phyloP scores from a whole-genome alignment of 164 flowering plant species.

The Aristolochia fimbriata region DNA sequence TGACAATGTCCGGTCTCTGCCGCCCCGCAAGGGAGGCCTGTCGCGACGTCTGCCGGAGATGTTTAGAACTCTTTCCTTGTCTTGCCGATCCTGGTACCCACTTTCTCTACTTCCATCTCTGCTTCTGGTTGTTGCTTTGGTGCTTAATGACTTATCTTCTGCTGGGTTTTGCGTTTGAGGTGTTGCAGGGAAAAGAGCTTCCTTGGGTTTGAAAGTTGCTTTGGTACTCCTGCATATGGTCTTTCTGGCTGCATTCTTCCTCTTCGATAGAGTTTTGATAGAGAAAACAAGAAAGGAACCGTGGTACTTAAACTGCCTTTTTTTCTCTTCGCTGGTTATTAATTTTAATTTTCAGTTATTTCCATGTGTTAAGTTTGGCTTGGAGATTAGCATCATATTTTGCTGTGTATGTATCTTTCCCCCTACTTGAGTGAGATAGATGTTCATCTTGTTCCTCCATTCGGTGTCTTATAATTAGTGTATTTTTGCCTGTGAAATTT shows the following conservation, averaged over 20 bases:
- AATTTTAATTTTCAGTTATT: not conserved
- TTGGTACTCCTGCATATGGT: constrained; percentile 63
- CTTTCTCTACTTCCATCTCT: not conserved
- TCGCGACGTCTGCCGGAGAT: constrained; percentile 20
- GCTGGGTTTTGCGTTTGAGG: not conserved
- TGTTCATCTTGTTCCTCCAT: not conserved
- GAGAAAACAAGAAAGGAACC: constrained; percentile 41
- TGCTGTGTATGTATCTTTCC: not conserved
- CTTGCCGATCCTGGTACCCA: constrained; percentile 73
- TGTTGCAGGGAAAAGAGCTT: constrained; percentile 62
- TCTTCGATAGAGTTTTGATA: constrained; percentile 51
- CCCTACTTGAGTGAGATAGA: not conserved
- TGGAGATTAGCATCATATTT: not conserved
- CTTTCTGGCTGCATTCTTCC: constrained; percentile 48
- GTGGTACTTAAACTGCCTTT: constrained; percentile 38
- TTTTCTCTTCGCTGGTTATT: not conserved
- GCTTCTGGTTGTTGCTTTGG: not conserved
- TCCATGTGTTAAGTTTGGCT: not conserved
- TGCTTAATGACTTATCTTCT: not conserved
- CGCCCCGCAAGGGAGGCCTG: no score
- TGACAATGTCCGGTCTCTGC: no score
- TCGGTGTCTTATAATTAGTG: not conserved
- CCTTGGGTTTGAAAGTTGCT: constrained; percentile 49
- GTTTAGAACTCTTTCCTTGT: constrained; percentile 45
- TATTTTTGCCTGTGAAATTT: constrained; percentile 2